A percentile compares a stretch with the other conserved stretches of the same genome.
Evolutionary conservation across 345 rosid species (phyloP).

Genomic region (Erodium maritimum): DNA sequence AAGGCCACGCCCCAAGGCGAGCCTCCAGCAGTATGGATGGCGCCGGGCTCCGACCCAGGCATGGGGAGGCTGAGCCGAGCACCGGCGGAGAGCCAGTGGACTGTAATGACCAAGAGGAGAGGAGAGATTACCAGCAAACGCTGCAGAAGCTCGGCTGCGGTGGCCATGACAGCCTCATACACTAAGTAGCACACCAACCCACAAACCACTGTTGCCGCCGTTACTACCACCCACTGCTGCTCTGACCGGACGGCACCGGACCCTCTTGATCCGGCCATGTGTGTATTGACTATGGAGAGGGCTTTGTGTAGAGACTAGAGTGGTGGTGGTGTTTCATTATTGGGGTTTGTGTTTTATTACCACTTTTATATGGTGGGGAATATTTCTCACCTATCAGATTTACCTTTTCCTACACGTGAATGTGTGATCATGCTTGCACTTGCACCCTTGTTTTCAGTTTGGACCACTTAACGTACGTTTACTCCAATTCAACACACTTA

Average conservation of each 20-base stretch:
- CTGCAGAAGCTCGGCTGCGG: conserved; percentile 40
- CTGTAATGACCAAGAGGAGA: conserved; percentile 30
- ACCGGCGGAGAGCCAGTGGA: conserved; percentile 46
- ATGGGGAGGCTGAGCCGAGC: conserved; percentile 22
- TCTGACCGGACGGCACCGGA: conserved; percentile 17
- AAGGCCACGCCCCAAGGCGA: conserved; percentile 45
- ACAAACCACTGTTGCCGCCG: conserved; percentile 13
- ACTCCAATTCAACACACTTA: no score
- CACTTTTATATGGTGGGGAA: no score
- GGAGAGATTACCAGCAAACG: conserved; percentile 39
- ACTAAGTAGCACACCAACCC: conserved; percentile 32
- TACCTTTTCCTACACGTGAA: no score
- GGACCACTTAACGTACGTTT: no score
- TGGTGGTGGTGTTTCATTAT: no score
- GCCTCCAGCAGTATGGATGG: conserved; percentile 44
- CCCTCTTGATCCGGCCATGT: conserved; percentile 14
- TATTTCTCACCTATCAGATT: no score
- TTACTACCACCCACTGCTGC: conserved; percentile 30
- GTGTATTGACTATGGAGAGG: no score
- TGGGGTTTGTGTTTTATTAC: no score
- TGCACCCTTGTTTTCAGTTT: no score
- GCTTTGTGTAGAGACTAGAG: no score
- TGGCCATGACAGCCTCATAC: conserved; percentile 42
- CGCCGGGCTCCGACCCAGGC: conserved; percentile 42
- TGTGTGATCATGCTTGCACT: no score